Evolutionary conservation across 208 protist species (phyloP).

Genomic region (Leishmania aethiopica): DNA sequence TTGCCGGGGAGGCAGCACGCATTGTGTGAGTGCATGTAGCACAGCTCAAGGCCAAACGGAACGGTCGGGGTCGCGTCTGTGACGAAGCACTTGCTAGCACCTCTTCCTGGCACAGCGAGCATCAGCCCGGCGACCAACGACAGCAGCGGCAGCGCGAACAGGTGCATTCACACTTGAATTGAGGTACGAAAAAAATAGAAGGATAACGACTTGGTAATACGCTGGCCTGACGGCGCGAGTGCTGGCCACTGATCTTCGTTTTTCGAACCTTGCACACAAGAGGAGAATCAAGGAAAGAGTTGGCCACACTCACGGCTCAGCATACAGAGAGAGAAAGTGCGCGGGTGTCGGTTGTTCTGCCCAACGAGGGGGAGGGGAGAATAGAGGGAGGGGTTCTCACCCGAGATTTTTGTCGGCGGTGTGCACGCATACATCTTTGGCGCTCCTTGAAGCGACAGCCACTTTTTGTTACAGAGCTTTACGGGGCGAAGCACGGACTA

Average conservation of each 20-base stretch:
- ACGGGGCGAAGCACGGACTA: neutral
- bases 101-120: neutral
- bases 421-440: neutral
- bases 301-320: neutral
- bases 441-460: neutral
- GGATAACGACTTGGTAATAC: neutral
- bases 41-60: slow-evolving; percentile 44
- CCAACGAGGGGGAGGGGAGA: neutral
- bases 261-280: no score
- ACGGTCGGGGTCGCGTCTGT: slow-evolving; percentile 12
- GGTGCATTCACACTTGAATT: neutral
- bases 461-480: neutral
- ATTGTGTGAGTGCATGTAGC: slow-evolving; percentile 48
- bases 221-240: neutral
- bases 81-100: slow-evolving; percentile 29
- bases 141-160: neutral
- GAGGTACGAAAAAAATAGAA: neutral
- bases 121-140: neutral
- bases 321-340: neutral
- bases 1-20: slow-evolving; percentile 48
- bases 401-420: neutral
- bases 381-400: neutral
- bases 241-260: neutral
- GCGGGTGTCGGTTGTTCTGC: neutral
- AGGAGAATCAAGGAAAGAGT: neutral